Evolutionary conservation across 2,329 filamentous ascomycete species (phyloP), one percentile per base, ranked within the genome.

Genomic region (Canariomyces notabilis): DNA sequence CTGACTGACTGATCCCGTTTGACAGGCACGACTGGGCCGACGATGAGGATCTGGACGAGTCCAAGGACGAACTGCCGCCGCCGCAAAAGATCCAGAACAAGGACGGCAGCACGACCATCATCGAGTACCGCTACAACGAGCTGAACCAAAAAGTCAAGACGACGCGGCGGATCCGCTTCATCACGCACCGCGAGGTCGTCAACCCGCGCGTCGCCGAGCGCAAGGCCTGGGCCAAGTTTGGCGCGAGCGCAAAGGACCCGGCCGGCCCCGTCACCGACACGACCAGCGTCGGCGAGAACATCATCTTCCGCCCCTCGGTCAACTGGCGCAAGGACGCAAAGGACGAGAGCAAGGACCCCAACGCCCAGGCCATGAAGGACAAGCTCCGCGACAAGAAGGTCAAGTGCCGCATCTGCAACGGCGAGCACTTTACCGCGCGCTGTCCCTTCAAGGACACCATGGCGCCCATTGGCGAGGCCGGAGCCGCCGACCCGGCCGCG

Each of bases 361-460:
- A 87, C 68, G 82, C 85, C 61, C 81, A 85, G 71, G 77, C 76
- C 61, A 79, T 85, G 73, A 87, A 87, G 73, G 80, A 84, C 65
- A 85, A 87, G 74, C 78, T 97, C 64, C 95, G 93, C 81, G 90
- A 96, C 75, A 95, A 96, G 82, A 94, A 96, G 76, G 94, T 98
- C 77, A 97, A 97, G 80, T 98, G 93, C 73, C 87, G 93, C 79
- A 97, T 98, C 67, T 98, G 93, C 75, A 87, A 84, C 67, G 93
- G 91, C 66, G 93, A 98, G 77, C 93, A 98, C 82, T 98, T 97
- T 78, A 98, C 93, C 34, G 91, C 91, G 58, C 85, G 93, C 68
- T 98, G 93, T 82, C 93, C 93, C 29, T 98, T 95, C 84, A 98
- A 97, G 77, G 93, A 97, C 68, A 98, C 91, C 61, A 96, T 98